phyloP scores from a whole-genome alignment of 2,329 filamentous ascomycete species.

The Fusarium brevicatenulatum region DNA sequence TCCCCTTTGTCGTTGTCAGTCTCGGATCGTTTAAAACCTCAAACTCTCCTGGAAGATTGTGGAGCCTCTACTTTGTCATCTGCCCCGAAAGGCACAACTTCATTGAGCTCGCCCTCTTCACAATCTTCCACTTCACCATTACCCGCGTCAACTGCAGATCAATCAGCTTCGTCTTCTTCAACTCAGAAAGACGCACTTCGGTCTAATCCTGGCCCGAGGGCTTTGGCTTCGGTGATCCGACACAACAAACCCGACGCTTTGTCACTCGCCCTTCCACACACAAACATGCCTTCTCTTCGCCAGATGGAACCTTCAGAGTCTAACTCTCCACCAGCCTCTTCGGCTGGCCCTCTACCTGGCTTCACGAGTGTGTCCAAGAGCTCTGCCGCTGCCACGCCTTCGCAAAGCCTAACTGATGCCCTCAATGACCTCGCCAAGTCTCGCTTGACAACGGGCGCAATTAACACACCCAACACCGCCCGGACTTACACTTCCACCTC shows the following conservation, averaged over 20 bases:
- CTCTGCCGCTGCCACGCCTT: slow-evolving; percentile 56
- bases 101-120: slow-evolving; percentile 3
- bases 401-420: slow-evolving; percentile 72
- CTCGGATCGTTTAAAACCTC: slow-evolving; percentile 28
- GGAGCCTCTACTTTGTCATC: slow-evolving; percentile 37
- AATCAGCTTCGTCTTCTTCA: slow-evolving; percentile 42
- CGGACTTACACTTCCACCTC: slow-evolving; percentile 24
- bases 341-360: slow-evolving; percentile 11
- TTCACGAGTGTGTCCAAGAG: slow-evolving; percentile 11
- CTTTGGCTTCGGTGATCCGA: slow-evolving; percentile 73
- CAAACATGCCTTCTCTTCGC: slow-evolving; percentile 64
- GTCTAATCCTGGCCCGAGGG: slow-evolving; percentile 76
- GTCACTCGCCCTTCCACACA: slow-evolving; percentile 55
- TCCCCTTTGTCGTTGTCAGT: slow-evolving; percentile 24
- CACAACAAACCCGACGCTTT: slow-evolving; percentile 71
- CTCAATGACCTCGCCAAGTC: slow-evolving; percentile 63
- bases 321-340: slow-evolving; percentile 9
- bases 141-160: slow-evolving; percentile 4
- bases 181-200: slow-evolving; percentile 11
- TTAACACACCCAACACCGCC: slow-evolving; percentile 39
- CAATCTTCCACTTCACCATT: slow-evolving; percentile 17
- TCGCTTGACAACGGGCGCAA: slow-evolving; percentile 46
- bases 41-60: slow-evolving; percentile 37
- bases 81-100: slow-evolving; percentile 16
- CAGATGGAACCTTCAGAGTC: slow-evolving; percentile 50